phyloP scores from a whole-genome alignment of 2,329 filamentous ascomycete genomes.

The Pseudopithomyces maydicus region DNA sequence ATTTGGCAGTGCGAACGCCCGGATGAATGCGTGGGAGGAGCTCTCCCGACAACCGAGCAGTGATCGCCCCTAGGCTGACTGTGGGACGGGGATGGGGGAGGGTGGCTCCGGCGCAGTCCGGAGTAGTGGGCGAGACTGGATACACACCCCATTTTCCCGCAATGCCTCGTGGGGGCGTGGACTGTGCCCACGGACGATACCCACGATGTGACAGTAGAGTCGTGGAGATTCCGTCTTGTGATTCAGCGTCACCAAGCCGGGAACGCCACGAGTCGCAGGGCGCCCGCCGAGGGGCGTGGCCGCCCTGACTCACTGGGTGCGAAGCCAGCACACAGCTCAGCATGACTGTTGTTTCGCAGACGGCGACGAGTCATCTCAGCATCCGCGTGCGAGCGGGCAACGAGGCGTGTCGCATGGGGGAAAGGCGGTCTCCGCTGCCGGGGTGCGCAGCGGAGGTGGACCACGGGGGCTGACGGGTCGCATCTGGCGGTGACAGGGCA shows the following conservation, averaged over 20 bases:
- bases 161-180: conserved; percentile 7
- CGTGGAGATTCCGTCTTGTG: conserved; percentile 6
- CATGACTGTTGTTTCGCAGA: conserved; percentile 16
- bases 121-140: conserved; percentile 3
- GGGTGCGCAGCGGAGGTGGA: conserved; percentile 21
- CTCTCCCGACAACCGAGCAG: conserved; percentile 28
- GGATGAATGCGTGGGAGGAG: conserved; percentile 27
- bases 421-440: conserved; percentile 32
- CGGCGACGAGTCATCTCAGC: conserved; percentile 35
- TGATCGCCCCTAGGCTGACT: conserved; percentile 22
- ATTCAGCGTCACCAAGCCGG: conserved; percentile 8
- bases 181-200: neutral
- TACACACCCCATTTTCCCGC: conserved; percentile 4
- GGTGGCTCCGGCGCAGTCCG: neutral
- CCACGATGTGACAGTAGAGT: neutral
- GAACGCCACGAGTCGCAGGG: conserved; percentile 3
- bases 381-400: conserved; percentile 14
- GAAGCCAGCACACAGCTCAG: conserved; percentile 14
- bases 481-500: conserved; percentile 32
- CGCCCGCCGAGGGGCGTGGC: conserved; percentile 8
- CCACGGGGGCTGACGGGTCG: conserved; percentile 23
- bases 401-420: conserved; percentile 26
- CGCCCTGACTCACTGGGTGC: conserved; percentile 9
- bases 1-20: conserved; percentile 26
- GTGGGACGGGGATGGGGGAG: neutral